Conservation (phyloP, 257 asterid species). For the Nyctanthes arbortristis region DNA sequence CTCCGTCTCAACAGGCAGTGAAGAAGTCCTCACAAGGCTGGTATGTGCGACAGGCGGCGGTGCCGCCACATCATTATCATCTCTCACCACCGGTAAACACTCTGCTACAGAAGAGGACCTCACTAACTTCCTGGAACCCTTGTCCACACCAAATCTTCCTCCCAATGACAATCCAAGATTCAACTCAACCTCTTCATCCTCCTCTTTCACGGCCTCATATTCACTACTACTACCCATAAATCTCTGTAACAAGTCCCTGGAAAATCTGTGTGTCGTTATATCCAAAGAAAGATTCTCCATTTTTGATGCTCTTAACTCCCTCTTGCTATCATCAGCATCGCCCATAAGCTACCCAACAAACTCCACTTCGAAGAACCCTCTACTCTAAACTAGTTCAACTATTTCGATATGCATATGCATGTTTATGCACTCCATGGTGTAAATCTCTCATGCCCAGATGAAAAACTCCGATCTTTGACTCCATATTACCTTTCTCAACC, state of each 20-base stretch:
- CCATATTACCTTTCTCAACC: slow-evolving; percentile 43
- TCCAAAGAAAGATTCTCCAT: slow-evolving; percentile 67
- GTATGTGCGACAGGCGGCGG: slow-evolving; percentile 38
- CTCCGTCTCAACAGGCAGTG: slow-evolving; percentile 89
- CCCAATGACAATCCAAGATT: slow-evolving; percentile 92
- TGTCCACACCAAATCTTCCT: slow-evolving; percentile 91
- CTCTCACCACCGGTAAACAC: slow-evolving; percentile 67
- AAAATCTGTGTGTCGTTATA: slow-evolving; percentile 41
- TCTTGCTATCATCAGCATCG: slow-evolving; percentile 44
- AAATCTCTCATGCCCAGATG: slow-evolving; percentile 41
- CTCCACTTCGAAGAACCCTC: slow-evolving; percentile 14
- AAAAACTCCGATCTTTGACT: slow-evolving; percentile 37
- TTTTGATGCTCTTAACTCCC: slow-evolving; percentile 33
- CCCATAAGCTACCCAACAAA: slow-evolving; percentile 43
- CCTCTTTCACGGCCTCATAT: slow-evolving; percentile 26
- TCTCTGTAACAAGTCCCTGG: slow-evolving; percentile 75
- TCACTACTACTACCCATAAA: slow-evolving; percentile 54
- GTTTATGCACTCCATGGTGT: slow-evolving; percentile 40
- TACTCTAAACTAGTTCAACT: slow-evolving; percentile 24
- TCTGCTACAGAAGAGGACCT: slow-evolving; percentile 83
- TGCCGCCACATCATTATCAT: slow-evolving; percentile 48
- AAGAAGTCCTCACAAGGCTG: slow-evolving; percentile 64
- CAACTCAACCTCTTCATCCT: slow-evolving; percentile 59
- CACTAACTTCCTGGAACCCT: slow-evolving; percentile 44
- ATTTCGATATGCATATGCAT: slow-evolving; percentile 29